A percentile compares a stretch with the other conserved stretches of the same genome.
These are phyloP conservation scores for Pestalotiopsis sp. DNA, from an alignment of 2,329 filamentous ascomycete species.

Conservation along the genomic window DNA sequence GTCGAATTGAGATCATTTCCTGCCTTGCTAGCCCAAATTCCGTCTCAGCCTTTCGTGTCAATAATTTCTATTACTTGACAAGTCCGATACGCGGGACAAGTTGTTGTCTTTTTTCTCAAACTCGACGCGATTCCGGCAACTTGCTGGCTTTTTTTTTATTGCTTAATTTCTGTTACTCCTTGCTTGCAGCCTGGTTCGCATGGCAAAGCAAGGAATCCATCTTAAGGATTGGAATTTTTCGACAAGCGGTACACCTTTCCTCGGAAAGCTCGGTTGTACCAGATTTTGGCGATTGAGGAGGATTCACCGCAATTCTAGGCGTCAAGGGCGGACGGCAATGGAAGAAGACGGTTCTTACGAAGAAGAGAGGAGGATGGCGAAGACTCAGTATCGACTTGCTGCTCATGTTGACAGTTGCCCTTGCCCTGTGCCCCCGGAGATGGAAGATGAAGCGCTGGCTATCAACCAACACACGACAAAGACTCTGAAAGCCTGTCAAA, in stretches of 20 bases:
- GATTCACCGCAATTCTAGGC: neutral
- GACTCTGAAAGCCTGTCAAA: neutral
- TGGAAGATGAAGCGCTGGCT: neutral
- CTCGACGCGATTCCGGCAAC: neutral
- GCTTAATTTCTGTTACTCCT: conserved; percentile 9
- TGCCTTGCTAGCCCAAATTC: neutral
- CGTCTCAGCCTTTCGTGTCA: conserved; percentile 4
- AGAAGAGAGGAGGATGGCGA: neutral
- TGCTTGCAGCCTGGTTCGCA: neutral
- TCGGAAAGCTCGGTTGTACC: neutral
- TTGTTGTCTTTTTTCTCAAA: neutral
- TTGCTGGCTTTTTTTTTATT: conserved; percentile 4
- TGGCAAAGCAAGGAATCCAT: neutral
- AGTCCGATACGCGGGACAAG: neutral
- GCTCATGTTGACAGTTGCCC: neutral
- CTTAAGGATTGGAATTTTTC: conserved; percentile 1
- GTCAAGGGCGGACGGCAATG: neutral
- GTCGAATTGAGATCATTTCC: neutral
- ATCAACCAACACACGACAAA: neutral
- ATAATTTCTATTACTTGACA: conserved; percentile 10
- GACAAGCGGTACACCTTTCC: conserved; percentile 2
- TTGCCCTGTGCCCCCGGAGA: neutral
- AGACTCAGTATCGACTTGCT: neutral
- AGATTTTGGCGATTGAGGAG: neutral
- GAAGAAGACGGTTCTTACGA: neutral